phyloP scores from a whole-genome alignment of 2,329 filamentous ascomycete species.

The Cordyceps fumosorosea region DNA sequence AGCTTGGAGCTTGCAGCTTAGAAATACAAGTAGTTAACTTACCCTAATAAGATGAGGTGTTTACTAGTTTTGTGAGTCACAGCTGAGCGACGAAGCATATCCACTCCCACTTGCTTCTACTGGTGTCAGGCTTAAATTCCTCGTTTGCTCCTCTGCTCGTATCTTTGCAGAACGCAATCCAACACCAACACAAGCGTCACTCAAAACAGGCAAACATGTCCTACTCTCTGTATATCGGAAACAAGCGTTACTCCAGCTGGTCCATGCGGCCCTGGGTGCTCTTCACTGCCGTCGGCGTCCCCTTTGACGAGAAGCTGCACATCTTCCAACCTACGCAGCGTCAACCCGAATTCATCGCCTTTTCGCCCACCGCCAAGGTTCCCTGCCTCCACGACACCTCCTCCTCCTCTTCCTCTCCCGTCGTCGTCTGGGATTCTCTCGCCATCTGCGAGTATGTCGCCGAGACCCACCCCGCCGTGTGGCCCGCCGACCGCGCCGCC shows the following conservation, averaged over 20 bases:
- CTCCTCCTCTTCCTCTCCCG: slow-evolving; percentile 15
- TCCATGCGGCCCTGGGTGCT: slow-evolving; percentile 41
- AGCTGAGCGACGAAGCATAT: background rate
- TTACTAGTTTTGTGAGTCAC: background rate
- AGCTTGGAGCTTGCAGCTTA: background rate
- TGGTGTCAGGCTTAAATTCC: background rate
- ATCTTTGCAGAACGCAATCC: background rate
- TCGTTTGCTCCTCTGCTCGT: background rate
- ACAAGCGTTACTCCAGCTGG: slow-evolving; percentile 41
- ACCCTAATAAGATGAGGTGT: background rate
- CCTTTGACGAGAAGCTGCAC: slow-evolving; percentile 34
- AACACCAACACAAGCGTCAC: background rate
- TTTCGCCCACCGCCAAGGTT: slow-evolving; percentile 37
- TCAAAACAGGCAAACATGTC: slow-evolving; percentile 22
- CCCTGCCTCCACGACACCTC: slow-evolving; percentile 31
- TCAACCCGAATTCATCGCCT: slow-evolving; percentile 29
- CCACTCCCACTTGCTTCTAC: background rate
- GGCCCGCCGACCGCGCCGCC: slow-evolving; percentile 32
- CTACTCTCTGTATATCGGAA: slow-evolving; percentile 35
- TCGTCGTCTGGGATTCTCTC: slow-evolving; percentile 40
- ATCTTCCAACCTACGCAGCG: slow-evolving; percentile 24
- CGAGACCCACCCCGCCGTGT: slow-evolving; percentile 35
- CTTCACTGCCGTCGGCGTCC: slow-evolving; percentile 35
- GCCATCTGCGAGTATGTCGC: slow-evolving; percentile 42
- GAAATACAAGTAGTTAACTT: slow-evolving; percentile 2